Percentiles rank a stretch among this genome's conserved stretches.
phyloP scores from a whole-genome alignment of 129 eudicot species.

The Tanacetum coccineum region DNA sequence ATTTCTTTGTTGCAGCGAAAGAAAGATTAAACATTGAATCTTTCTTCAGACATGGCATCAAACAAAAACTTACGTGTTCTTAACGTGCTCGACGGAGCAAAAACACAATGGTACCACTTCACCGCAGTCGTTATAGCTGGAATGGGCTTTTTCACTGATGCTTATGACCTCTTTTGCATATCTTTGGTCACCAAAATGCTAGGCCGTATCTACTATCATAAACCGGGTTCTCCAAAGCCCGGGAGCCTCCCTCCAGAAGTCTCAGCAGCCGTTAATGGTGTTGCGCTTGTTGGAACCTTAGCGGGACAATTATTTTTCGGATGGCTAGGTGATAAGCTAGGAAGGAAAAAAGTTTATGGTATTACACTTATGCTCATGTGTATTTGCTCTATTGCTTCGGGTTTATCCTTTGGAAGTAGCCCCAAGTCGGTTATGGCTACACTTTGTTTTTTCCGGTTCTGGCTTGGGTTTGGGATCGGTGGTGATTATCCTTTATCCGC shows the following conservation, averaged over 20 bases:
- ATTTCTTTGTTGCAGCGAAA: not conserved
- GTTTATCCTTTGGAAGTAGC: slow-evolving; percentile 42
- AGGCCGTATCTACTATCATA: slow-evolving; percentile 48
- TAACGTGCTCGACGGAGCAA: slow-evolving; percentile 47
- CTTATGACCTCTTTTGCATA: slow-evolving; percentile 57
- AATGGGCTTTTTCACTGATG: slow-evolving; percentile 65
- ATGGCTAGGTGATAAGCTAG: slow-evolving; percentile 53
- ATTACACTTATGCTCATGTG: slow-evolving; percentile 56
- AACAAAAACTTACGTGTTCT: slow-evolving; percentile 37
- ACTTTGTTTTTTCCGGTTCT: slow-evolving; percentile 54
- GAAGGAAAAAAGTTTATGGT: slow-evolving; percentile 51
- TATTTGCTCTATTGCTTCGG: slow-evolving; percentile 43
- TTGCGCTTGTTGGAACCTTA: slow-evolving; percentile 50
- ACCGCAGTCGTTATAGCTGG: slow-evolving; percentile 57
- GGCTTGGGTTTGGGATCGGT: slow-evolving; percentile 61
- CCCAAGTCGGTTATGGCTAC: slow-evolving; percentile 44
- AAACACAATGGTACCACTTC: slow-evolving; percentile 62
- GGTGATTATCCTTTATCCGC: slow-evolving; percentile 56
- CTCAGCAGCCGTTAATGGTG: slow-evolving; percentile 51
- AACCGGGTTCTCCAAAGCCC: slow-evolving; percentile 41
- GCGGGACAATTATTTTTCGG: slow-evolving; percentile 52
- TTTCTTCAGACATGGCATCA: slow-evolving; percentile 6
- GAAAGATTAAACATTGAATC: not conserved
- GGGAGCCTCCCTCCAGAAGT: slow-evolving; percentile 47
- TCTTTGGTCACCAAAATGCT: slow-evolving; percentile 52